phyloP scores from a whole-genome alignment of 2,329 filamentous ascomycete species.

The Corniculantispora saksenae region DNA sequence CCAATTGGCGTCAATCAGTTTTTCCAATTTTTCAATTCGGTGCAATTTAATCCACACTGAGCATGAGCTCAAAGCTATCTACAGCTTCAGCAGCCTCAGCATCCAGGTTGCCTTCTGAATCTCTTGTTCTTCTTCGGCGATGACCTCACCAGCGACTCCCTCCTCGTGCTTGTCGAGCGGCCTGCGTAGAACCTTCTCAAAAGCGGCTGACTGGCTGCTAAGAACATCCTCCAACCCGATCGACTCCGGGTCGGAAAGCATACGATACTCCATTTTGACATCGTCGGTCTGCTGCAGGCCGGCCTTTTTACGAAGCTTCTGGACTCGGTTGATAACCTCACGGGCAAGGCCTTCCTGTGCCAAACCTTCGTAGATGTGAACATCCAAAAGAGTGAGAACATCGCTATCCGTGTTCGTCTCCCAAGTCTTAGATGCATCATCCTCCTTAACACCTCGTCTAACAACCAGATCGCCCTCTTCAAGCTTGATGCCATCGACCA shows the following conservation, averaged over 20 bases:
- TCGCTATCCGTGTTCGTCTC: slow-evolving; percentile 89
- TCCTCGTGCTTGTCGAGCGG: slow-evolving; percentile 60
- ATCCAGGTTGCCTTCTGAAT: slow-evolving; percentile 80
- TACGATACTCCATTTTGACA: slow-evolving; percentile 88
- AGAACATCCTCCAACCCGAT: slow-evolving; percentile 73
- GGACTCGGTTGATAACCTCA: slow-evolving; percentile 91
- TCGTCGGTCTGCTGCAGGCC: slow-evolving; percentile 90
- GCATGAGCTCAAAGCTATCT: slow-evolving; percentile 30
- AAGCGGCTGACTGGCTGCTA: slow-evolving; percentile 63
- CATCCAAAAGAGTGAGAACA: slow-evolving; percentile 88
- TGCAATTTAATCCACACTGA: neutral
- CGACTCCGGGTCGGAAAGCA: slow-evolving; percentile 76
- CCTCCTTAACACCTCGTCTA: slow-evolving; percentile 74
- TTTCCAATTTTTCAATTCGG: no score
- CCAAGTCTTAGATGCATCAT: slow-evolving; percentile 68
- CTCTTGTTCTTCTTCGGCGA: slow-evolving; percentile 82
- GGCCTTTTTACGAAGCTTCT: slow-evolving; percentile 90
- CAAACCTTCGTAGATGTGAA: slow-evolving; percentile 78
- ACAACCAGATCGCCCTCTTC: slow-evolving; percentile 78
- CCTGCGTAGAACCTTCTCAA: slow-evolving; percentile 77
- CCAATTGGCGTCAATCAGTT: no score
- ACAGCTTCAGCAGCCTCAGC: slow-evolving; percentile 74
- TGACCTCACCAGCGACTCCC: slow-evolving; percentile 45
- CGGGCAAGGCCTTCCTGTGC: slow-evolving; percentile 85
- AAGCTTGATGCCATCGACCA: slow-evolving; percentile 83